phyloP scores from a whole-genome alignment of 352 stramenopile species.

The Phytophthora fragariae region DNA sequence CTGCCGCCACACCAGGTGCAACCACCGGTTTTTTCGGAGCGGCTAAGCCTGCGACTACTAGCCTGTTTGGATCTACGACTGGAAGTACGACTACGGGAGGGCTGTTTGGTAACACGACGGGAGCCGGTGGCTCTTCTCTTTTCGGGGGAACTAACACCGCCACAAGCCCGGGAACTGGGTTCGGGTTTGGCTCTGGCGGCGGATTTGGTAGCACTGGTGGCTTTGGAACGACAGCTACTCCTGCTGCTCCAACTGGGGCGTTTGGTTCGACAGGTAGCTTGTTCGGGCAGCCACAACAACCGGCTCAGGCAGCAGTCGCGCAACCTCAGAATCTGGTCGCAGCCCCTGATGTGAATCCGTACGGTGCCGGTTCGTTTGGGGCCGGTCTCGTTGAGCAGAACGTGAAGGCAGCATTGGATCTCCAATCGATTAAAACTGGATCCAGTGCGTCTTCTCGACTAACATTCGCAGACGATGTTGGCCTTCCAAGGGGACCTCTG shows the following conservation, averaged over 20 bases:
- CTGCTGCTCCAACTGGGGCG: slow-evolving; percentile 37
- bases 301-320: slow-evolving; percentile 31
- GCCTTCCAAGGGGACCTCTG: slow-evolving; percentile 66
- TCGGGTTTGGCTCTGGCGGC: slow-evolving; percentile 45
- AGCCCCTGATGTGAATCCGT: slow-evolving; percentile 64
- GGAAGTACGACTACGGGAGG: slow-evolving; percentile 28
- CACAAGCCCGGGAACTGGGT: slow-evolving; percentile 44
- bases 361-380: slow-evolving; percentile 61
- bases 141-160: slow-evolving; percentile 44
- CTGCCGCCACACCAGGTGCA: slow-evolving; percentile 31
- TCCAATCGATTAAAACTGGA: slow-evolving; percentile 64
- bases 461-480: slow-evolving; percentile 75
- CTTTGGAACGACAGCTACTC: slow-evolving; percentile 45
- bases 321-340: slow-evolving; percentile 64
- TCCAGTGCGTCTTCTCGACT: slow-evolving; percentile 60
- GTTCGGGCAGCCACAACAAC: slow-evolving; percentile 48
- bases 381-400: slow-evolving; percentile 69
- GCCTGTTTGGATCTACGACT: slow-evolving; percentile 52
- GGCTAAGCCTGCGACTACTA: slow-evolving; percentile 42
- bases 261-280: slow-evolving; percentile 45
- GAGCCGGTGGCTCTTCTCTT: slow-evolving; percentile 46
- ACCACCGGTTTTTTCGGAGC: slow-evolving; percentile 54
- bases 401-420: slow-evolving; percentile 66
- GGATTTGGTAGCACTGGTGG: slow-evolving; percentile 52
- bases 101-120: slow-evolving; percentile 43